Evolutionary conservation across 805 yeast species (phyloP).

Genomic region (Candida qinlingensis): DNA sequence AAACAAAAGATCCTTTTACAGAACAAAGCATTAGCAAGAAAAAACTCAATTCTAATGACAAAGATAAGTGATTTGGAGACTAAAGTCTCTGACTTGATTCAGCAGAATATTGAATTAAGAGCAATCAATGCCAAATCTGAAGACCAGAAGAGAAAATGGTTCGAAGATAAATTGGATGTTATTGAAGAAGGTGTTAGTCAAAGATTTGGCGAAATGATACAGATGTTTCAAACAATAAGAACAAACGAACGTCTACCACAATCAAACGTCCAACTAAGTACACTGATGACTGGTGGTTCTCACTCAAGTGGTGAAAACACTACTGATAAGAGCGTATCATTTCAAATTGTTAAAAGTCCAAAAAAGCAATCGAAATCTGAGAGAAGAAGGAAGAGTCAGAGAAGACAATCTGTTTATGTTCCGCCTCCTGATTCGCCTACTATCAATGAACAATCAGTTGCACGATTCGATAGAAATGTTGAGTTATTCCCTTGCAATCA

Average conservation of each 20-base stretch:
- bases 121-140: constrained; percentile 30
- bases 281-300: constrained; percentile 1
- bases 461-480: constrained; percentile 6
- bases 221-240: constrained; percentile 37
- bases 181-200: constrained; percentile 38
- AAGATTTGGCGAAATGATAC: constrained; percentile 41
- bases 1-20: constrained; percentile 27
- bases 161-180: constrained; percentile 32
- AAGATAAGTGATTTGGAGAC: constrained; percentile 49
- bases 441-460: constrained; percentile 1
- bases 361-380: constrained; percentile 18
- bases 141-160: constrained; percentile 26
- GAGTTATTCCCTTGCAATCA: neutral
- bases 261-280: constrained; percentile 12
- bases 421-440: constrained; percentile 21
- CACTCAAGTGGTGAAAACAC: constrained; percentile 7
- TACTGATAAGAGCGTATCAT: constrained; percentile 23
- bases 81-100: constrained; percentile 42
- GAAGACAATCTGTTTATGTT: constrained; percentile 37
- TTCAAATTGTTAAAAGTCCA: constrained; percentile 22
- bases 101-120: constrained; percentile 43
- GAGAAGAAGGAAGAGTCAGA: constrained; percentile 33
- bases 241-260: constrained; percentile 33
- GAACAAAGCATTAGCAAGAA: constrained; percentile 56
- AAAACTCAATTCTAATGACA: constrained; percentile 47